A percentile compares a stretch with the other conserved stretches of the same genome.
These are phyloP conservation scores for Camellia japonica DNA, from an alignment of 148 eudicot genomes.

Conservation along the genomic window DNA sequence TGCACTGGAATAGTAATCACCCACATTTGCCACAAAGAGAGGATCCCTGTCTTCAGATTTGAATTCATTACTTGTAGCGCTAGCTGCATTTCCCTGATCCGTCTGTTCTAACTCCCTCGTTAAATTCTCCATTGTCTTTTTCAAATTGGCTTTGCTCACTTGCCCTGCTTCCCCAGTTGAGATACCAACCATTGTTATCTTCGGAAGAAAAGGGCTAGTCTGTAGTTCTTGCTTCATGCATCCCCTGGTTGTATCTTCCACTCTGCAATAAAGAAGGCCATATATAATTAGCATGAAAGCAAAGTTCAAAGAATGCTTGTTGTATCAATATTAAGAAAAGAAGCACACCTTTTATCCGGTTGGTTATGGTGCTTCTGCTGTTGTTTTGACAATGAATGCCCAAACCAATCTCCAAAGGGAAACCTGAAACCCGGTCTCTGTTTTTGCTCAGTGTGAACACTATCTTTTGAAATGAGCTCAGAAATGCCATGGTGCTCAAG, in stretches of 20 bases:
- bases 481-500: constrained; percentile 37
- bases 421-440: constrained; percentile 41
- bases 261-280: constrained; percentile 25
- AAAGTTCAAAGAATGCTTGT: neutral
- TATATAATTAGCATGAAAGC: neutral
- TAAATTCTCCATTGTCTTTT: constrained; percentile 83
- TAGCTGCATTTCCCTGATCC: constrained; percentile 35
- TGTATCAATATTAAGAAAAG: neutral
- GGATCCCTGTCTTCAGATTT: constrained; percentile 70
- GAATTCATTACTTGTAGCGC: constrained; percentile 21
- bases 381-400: constrained; percentile 55
- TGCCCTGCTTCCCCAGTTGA: constrained; percentile 70
- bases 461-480: constrained; percentile 33
- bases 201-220: constrained; percentile 67
- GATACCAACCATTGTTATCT: constrained; percentile 89
- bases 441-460: constrained; percentile 24
- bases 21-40: constrained; percentile 86
- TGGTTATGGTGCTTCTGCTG: constrained; percentile 28
- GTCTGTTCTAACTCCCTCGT: constrained; percentile 72
- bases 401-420: constrained; percentile 74
- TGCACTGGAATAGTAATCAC: constrained; percentile 58
- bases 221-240: constrained; percentile 35
- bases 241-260: constrained; percentile 24
- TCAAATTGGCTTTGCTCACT: constrained; percentile 65
- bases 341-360: constrained; percentile 43